Percentiles rank a stretch among this genome's conserved stretches.
Evolutionary conservation across 768 basidiomycete genomes (phyloP).

Genomic region (Leccinum longicurvipes): DNA sequence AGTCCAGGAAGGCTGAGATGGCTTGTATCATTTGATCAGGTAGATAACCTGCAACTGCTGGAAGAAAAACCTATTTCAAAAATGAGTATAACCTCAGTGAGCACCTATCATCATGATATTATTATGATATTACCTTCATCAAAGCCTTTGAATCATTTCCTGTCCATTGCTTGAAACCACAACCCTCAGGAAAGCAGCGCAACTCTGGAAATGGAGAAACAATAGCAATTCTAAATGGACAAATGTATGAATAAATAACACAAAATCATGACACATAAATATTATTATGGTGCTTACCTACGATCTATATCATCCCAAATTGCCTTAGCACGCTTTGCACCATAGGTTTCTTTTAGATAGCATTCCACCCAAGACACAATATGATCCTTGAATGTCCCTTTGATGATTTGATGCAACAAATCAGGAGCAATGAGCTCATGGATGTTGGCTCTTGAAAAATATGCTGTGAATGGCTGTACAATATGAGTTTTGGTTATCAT

Average conservation of each 20-base stretch:
- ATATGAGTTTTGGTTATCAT: neutral
- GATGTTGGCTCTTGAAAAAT: neutral
- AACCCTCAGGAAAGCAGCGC: neutral
- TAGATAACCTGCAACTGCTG: neutral
- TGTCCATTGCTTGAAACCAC: neutral
- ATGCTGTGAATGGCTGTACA: neutral
- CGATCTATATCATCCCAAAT: neutral
- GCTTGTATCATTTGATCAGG: neutral
- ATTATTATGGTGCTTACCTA: neutral
- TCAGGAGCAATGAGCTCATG: neutral
- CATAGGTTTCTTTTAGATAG: neutral
- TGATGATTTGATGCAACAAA: neutral
- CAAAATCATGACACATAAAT: neutral
- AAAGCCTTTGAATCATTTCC: neutral
- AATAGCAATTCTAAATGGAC: neutral
- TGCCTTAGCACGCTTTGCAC: neutral
- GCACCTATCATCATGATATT: neutral
- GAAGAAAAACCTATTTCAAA: neutral
- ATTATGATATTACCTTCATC: neutral
- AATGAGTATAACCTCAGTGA: neutral
- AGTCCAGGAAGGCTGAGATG: neutral
- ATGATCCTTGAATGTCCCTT: neutral
- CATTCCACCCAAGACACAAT: neutral
- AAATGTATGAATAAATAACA: neutral
- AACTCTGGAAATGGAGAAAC: neutral